A percentile compares a stretch with the other conserved stretches of the same genome.
These are phyloP conservation scores for Ambispora gerdemannii DNA, from an alignment of 192 early-diverging fungal species.

Conservation along the genomic window DNA sequence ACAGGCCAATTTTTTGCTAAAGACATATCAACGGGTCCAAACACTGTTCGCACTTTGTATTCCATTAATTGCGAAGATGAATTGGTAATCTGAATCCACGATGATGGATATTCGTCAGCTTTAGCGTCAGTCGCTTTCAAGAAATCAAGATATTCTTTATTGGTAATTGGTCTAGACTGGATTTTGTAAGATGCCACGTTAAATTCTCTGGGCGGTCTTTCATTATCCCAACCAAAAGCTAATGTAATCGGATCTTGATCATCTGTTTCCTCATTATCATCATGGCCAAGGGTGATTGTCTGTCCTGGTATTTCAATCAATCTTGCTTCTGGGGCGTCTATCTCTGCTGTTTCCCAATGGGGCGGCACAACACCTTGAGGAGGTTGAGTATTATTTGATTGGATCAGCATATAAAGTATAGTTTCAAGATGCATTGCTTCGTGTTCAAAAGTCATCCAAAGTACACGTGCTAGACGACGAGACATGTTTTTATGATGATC, in stretches of 20 bases:
- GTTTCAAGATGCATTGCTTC: slow-evolving; percentile 95
- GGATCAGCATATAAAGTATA: slow-evolving; percentile 85
- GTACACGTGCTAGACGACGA: slow-evolving; percentile 50
- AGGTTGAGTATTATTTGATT: slow-evolving; percentile 48
- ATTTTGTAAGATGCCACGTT: slow-evolving; percentile 54
- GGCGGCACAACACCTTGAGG: slow-evolving; percentile 47
- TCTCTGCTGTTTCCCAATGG: slow-evolving; percentile 12
- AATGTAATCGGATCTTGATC: slow-evolving; percentile 36
- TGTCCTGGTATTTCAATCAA: slow-evolving; percentile 33
- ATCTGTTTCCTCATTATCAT: slow-evolving; percentile 53
- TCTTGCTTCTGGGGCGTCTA: background rate
- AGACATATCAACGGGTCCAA: slow-evolving; percentile 59
- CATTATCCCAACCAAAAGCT: slow-evolving; percentile 90
- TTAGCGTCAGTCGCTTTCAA: slow-evolving; percentile 35
- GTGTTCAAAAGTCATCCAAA: slow-evolving; percentile 92
- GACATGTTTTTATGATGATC: slow-evolving; percentile 29
- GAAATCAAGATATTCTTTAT: slow-evolving; percentile 68
- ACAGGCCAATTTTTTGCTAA: slow-evolving; percentile 68
- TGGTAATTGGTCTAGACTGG: slow-evolving; percentile 77
- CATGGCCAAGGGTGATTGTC: slow-evolving; percentile 58
- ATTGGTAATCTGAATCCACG: slow-evolving; percentile 47
- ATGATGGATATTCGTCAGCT: slow-evolving; percentile 45
- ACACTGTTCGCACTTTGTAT: slow-evolving; percentile 48
- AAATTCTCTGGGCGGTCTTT: slow-evolving; percentile 54
- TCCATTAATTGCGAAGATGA: background rate